Base-by-base conservation (phyloP, 306 rosid species). In the Prunus dulcis region DNA sequence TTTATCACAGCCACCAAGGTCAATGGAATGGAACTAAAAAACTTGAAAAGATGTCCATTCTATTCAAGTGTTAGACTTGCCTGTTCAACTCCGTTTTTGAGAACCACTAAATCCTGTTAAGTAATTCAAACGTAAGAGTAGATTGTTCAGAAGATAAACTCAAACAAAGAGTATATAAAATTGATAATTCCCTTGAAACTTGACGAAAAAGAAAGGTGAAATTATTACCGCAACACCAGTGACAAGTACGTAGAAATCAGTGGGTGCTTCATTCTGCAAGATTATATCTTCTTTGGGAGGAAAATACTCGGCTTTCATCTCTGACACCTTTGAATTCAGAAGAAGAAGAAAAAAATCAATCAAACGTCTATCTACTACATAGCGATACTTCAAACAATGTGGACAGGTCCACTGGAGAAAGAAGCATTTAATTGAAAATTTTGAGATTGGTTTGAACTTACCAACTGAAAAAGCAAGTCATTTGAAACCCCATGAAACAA, bases 271-370 rank as follows among this genome's bases (percentile, higher is more conserved):
- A 22, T 92, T 92, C 88, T 96, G 96, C 83, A 96, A 87, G 80
- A 96, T 91, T 38, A 96, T 91, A 77, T 96, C 99, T 81, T 96
- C 99, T 78, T 86, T 96, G 19, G 98, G 99, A 22, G 99, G 99
- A 85, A 96, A 96, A 52, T 92, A 96, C 87, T 96, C 99, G 0
- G 99, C 93, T 80, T 96, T 96, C 99, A 91, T 96, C 91, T 95
- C 99, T 0, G 98, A 92, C 38, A 95, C 99, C 98, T 95, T 45
- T 72, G 34, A 28, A 55, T 70, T 34, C 69, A 15, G 41, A 49
- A 67, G 38, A 23, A 72, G 76, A 74, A 56, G 72, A 76, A 73
- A 66, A 75, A 19, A 55, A 51, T 43, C 23, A 62, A 64, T 27
- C 23, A 69, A 46, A 61, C 38, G 58, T 66, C 72, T 73, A 53